These are phyloP conservation scores for Crucibulum laeve DNA, from an alignment of 768 basidiomycete species.

Conservation along the genomic window DNA sequence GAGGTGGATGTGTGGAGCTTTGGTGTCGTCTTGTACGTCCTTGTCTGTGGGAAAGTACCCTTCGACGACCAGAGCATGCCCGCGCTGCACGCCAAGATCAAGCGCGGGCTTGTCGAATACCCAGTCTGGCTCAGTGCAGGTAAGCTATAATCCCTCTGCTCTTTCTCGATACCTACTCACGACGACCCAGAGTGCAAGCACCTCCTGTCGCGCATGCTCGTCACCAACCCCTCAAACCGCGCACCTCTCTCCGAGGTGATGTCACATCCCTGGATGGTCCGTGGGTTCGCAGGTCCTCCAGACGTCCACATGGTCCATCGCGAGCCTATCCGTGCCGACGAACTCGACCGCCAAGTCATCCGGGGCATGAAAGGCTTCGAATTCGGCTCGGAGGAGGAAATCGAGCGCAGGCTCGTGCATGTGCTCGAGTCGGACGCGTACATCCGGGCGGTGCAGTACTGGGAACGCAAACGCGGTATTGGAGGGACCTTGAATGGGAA, in stretches of 20 bases:
- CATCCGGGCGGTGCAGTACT: conserved; percentile 63
- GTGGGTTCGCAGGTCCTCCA: conserved; percentile 78
- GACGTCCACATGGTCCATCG: conserved; percentile 84
- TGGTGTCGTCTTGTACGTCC: conserved; percentile 94
- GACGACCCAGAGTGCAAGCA: conserved; percentile 80
- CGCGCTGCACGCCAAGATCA: conserved; percentile 97
- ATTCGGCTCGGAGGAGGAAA: conserved; percentile 86
- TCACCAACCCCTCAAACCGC: conserved; percentile 84
- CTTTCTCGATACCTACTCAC: conserved; percentile 8
- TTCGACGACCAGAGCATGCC: conserved; percentile 99
- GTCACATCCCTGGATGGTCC: conserved; percentile 87
- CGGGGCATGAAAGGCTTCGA: conserved; percentile 95
- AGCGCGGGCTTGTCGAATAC: conserved; percentile 94
- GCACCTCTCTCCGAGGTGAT: conserved; percentile 85
- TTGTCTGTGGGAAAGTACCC: conserved; percentile 98
- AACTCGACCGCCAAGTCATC: conserved; percentile 84
- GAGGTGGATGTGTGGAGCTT: conserved; percentile 99
- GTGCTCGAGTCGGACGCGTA: conserved; percentile 81
- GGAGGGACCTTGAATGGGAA: conserved; percentile 26
- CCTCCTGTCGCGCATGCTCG: conserved; percentile 90
- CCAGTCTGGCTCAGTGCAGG: conserved; percentile 95
- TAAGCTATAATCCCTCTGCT: conserved; percentile 27
- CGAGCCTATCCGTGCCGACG: conserved; percentile 84
- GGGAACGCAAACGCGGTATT: conserved; percentile 65
- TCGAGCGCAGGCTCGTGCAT: conserved; percentile 65